A percentile compares a stretch with the other conserved stretches of the same genome.
These are phyloP conservation scores for Aspergillus cavernicola DNA, from an alignment of 495 filamentous ascomycete species.

Conservation along the genomic window DNA sequence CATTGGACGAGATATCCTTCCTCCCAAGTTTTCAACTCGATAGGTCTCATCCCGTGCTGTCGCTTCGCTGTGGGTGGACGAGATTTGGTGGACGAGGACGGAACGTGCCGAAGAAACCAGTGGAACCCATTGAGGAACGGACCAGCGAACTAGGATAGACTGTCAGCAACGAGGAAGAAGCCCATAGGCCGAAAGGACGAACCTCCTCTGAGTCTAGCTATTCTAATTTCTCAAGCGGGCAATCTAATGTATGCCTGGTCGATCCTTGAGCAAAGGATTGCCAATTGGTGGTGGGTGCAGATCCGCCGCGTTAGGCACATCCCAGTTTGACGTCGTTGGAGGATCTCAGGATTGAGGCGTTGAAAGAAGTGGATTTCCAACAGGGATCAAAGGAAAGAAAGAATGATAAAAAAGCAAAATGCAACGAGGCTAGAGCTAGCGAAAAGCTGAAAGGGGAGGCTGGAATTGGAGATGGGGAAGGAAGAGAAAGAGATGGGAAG, in stretches of 20 bases:
- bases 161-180: not conserved
- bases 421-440: not conserved
- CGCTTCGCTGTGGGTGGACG: too few species aligned
- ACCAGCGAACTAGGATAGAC: not conserved
- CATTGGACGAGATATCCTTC: not conserved
- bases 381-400: not conserved
- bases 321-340: conserved; percentile 7
- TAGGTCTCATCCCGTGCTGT: too few species aligned
- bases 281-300: conserved; percentile 9
- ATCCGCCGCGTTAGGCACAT: conserved; percentile 12
- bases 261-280: conserved; percentile 12
- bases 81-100: not conserved
- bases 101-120: conserved; percentile 11
- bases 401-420: not conserved
- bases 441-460: not conserved
- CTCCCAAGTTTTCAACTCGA: too few species aligned
- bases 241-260: conserved; percentile 15
- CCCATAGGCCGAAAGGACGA: not conserved
- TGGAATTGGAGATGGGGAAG: not conserved
- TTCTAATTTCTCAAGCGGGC: conserved; percentile 1
- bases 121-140: conserved; percentile 1
- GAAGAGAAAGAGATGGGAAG: not conserved
- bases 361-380: not conserved
- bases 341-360: not conserved
- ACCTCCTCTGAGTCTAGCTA: not conserved